phyloP scores from a whole-genome alignment of 768 basidiomycete species.

The Termitomyces sp. region DNA sequence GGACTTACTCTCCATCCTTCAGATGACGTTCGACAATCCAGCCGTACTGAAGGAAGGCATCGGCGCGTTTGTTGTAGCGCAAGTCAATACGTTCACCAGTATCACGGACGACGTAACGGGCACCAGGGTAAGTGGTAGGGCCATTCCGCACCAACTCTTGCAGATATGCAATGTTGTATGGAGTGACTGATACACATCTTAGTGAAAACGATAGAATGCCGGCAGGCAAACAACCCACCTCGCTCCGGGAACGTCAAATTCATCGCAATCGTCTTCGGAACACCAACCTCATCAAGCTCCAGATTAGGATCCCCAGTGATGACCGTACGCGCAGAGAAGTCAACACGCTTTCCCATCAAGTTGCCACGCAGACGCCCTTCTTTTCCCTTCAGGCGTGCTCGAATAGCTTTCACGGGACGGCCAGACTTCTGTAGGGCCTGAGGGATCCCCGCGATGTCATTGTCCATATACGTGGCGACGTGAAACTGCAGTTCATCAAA shows the following conservation, averaged over 20 bases:
- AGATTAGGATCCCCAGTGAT: constrained; percentile 99
- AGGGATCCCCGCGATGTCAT: constrained; percentile 97
- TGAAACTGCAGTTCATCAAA: constrained; percentile 66
- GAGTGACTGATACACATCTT: constrained; percentile 65
- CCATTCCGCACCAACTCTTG: constrained; percentile 96
- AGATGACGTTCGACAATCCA: constrained; percentile 98
- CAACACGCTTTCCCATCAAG: constrained; percentile 99
- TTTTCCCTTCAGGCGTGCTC: constrained; percentile 96
- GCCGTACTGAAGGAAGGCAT: constrained; percentile 94
- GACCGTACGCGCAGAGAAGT: constrained; percentile 98
- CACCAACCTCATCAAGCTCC: constrained; percentile 94
- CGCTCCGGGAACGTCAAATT: constrained; percentile 96
- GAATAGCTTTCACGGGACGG: constrained; percentile 96
- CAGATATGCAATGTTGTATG: constrained; percentile 92
- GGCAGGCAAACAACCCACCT: constrained; percentile 45
- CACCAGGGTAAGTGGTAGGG: constrained; percentile 92
- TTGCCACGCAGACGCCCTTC: constrained; percentile 98
- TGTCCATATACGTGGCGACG: constrained; percentile 99
- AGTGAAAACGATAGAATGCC: background rate
- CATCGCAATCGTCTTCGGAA: constrained; percentile 94
- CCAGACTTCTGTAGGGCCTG: constrained; percentile 97
- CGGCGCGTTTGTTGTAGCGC: constrained; percentile 93
- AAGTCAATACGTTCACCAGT: constrained; percentile 97
- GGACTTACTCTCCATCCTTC: constrained; percentile 94
- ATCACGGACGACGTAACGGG: constrained; percentile 94